Conservation (phyloP, 2,329 filamentous ascomycete genomes). For the Aspergillaceae sp. region DNA sequence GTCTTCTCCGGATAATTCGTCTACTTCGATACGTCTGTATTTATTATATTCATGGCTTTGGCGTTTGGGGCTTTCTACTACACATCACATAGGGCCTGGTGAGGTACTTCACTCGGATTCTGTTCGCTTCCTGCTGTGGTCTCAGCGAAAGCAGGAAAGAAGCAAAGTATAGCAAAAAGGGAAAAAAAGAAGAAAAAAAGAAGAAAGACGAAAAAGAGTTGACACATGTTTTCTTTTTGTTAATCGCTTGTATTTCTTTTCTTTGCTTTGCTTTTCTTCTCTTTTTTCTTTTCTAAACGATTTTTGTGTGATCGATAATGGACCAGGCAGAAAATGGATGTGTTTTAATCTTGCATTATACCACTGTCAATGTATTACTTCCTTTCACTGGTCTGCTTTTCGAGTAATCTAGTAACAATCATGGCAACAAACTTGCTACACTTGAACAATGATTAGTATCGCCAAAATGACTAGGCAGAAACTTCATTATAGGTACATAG, state of each 20-base stretch:
- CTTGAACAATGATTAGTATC: too few relatives aligned
- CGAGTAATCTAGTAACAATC: too few relatives aligned
- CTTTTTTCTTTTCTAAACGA: background rate
- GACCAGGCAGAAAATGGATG: background rate
- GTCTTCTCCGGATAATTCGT: background rate
- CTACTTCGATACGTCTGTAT: slow-evolving; percentile 16
- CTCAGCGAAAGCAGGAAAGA: slow-evolving; percentile 3
- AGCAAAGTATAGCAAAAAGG: slow-evolving; percentile 5
- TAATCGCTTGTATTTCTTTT: slow-evolving; percentile 6
- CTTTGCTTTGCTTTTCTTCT: slow-evolving; percentile 1
- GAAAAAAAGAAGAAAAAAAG: slow-evolving; percentile 3
- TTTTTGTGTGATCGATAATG: slow-evolving; percentile 1
- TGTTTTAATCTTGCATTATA: background rate
- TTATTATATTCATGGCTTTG: slow-evolving; percentile 24
- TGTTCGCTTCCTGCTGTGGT: slow-evolving; percentile 5
- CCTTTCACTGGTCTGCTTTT: too few relatives aligned
- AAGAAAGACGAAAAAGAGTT: slow-evolving; percentile 8
- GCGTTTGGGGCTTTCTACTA: slow-evolving; percentile 25
- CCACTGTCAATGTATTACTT: too few relatives aligned
- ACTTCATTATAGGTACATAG: too few relatives aligned
- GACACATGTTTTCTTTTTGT: background rate
- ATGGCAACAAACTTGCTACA: too few relatives aligned
- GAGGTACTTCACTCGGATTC: slow-evolving; percentile 10
- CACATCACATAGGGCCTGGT: slow-evolving; percentile 14
- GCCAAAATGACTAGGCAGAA: too few relatives aligned